Percentiles rank a stretch among this genome's conserved stretches.
These are phyloP conservation scores for Athelia psychrophila DNA, from an alignment of 1,284 basidiomycete genomes.

Conservation along the genomic window DNA sequence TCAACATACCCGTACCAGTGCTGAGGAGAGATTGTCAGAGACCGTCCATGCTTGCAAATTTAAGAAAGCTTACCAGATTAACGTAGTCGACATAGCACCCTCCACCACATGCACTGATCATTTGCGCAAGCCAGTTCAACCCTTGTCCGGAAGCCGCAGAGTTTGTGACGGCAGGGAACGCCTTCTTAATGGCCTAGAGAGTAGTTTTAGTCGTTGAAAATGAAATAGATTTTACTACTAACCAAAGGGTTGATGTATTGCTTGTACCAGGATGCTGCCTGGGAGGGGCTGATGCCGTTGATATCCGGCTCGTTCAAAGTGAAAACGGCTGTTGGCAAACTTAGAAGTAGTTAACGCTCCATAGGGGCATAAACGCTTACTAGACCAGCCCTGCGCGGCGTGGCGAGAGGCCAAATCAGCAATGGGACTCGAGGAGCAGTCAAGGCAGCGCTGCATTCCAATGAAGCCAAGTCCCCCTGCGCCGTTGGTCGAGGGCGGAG, in stretches of 20 bases:
- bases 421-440: constrained; percentile 34
- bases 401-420: constrained; percentile 26
- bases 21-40: background rate
- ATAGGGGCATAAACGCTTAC: constrained; percentile 2
- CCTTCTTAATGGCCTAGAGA: constrained; percentile 25
- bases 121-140: constrained; percentile 29
- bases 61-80: constrained; percentile 11
- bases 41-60: too few relatives aligned
- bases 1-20: constrained; percentile 6
- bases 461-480: constrained; percentile 32
- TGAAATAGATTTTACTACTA: constrained; percentile 2
- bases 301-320: constrained; percentile 33
- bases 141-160: constrained; percentile 24
- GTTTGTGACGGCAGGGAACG: constrained; percentile 31
- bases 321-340: constrained; percentile 28
- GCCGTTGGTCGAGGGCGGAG: constrained; percentile 27
- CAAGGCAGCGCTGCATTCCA: constrained; percentile 35
- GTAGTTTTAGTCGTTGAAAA: background rate
- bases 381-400: constrained; percentile 25
- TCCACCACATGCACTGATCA: constrained; percentile 22
- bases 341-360: background rate
- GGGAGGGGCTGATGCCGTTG: constrained; percentile 19
- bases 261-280: constrained; percentile 34
- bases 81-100: constrained; percentile 21
- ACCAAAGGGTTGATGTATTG: constrained; percentile 34